phyloP scores from a whole-genome alignment of 345 rosid genomes.

The Moricandia arvensis region DNA sequence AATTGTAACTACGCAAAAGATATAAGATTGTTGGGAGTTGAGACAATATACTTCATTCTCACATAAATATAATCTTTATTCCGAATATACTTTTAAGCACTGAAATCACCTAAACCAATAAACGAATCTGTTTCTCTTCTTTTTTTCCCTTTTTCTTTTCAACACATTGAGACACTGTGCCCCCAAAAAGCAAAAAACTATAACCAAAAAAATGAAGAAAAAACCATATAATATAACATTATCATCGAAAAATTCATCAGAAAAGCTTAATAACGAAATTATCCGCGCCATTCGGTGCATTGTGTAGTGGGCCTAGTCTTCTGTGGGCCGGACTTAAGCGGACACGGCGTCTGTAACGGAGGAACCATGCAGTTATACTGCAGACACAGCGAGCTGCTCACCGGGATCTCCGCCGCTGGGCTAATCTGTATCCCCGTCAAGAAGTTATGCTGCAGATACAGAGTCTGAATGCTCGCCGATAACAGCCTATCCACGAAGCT shows the following conservation, averaged over 20 bases:
- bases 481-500: constrained; percentile 70
- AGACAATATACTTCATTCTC: constrained; percentile 23
- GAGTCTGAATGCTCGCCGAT: constrained; percentile 61
- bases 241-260: not conserved
- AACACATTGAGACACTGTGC: constrained; percentile 11
- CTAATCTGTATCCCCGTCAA: constrained; percentile 86
- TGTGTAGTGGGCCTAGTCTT: constrained; percentile 75
- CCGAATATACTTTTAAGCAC: constrained; percentile 16
- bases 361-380: constrained; percentile 98
- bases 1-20: not conserved
- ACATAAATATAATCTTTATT: constrained; percentile 19
- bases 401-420: constrained; percentile 87
- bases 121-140: constrained; percentile 30
- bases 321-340: constrained; percentile 75
- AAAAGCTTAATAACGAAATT: constrained; percentile 1
- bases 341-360: constrained; percentile 88
- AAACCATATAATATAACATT: not conserved
- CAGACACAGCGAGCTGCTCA: constrained; percentile 77
- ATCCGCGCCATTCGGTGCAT: constrained; percentile 71
- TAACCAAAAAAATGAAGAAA: not conserved
- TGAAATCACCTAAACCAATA: constrained; percentile 22
- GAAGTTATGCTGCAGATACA: constrained; percentile 88
- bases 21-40: no score
- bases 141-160: not conserved
- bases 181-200: constrained; percentile 15